Percentiles rank a stretch among this genome's conserved stretches.
These are phyloP conservation scores for Blastocladiella britannica DNA, from an alignment of 192 early-diverging fungal species.

Conservation along the genomic window DNA sequence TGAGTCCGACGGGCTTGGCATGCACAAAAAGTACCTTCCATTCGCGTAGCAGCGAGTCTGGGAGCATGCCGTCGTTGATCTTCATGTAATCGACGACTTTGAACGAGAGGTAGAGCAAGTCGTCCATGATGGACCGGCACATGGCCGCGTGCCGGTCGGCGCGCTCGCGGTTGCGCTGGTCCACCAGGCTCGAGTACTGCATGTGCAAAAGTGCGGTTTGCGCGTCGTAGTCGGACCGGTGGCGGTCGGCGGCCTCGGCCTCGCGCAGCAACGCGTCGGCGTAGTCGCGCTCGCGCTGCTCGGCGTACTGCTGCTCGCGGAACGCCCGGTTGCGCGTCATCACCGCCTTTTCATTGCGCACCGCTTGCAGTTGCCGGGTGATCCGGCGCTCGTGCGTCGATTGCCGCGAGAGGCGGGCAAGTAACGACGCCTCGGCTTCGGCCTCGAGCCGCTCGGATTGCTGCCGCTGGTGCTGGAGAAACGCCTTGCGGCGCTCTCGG, in stretches of 20 bases:
- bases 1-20: conserved; percentile 14
- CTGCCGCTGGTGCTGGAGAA: conserved; percentile 21
- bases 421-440: conserved; percentile 19
- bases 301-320: conserved; percentile 30
- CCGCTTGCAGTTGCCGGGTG: conserved; percentile 33
- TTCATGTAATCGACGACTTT: conserved; percentile 29
- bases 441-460: conserved; percentile 21
- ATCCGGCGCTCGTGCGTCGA: conserved; percentile 41
- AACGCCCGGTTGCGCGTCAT: conserved; percentile 26
- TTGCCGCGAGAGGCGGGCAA: conserved; percentile 22
- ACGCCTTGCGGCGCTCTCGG: conserved; percentile 21
- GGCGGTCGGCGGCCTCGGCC: conserved; percentile 13
- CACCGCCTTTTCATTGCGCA: conserved; percentile 33
- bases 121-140: conserved; percentile 16
- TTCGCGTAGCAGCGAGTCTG: conserved; percentile 21
- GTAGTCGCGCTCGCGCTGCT: conserved; percentile 30
- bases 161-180: conserved; percentile 12
- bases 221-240: conserved; percentile 19
- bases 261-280: conserved; percentile 28
- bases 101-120: conserved; percentile 23
- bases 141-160: conserved; percentile 8
- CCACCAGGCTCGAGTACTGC: conserved; percentile 29
- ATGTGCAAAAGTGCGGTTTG: conserved; percentile 17
- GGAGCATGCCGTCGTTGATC: conserved; percentile 24
- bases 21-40: conserved; percentile 33